Evolutionary conservation across 2,329 filamentous ascomycete genomes (phyloP).

Genomic region (Chrysosporium queenslandicum): DNA sequence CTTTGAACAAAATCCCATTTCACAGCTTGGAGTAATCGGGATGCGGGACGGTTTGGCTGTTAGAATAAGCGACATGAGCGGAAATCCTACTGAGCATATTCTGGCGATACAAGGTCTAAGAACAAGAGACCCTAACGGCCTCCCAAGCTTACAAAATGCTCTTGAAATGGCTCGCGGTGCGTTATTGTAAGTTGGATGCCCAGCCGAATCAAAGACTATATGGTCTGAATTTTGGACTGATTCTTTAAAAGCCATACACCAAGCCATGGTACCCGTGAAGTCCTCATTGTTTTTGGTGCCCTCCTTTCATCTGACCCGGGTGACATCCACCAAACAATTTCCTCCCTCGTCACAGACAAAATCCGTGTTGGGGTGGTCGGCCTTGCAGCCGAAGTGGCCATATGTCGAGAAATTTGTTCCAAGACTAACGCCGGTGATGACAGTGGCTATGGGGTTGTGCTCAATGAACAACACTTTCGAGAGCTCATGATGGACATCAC

Average conservation of each 20-base stretch:
- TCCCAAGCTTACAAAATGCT: slow-evolving; percentile 81
- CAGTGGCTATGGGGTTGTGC: slow-evolving; percentile 65
- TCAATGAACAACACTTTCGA: slow-evolving; percentile 77
- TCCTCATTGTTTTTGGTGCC: slow-evolving; percentile 84
- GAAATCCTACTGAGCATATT: slow-evolving; percentile 83
- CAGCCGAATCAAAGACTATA: neutral
- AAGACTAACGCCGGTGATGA: slow-evolving; percentile 72
- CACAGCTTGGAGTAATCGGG: slow-evolving; percentile 81
- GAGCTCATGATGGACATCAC: slow-evolving; percentile 84
- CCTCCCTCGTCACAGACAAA: slow-evolving; percentile 64
- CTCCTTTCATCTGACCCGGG: slow-evolving; percentile 84
- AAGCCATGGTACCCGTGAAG: slow-evolving; percentile 83
- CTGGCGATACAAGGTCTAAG: slow-evolving; percentile 60
- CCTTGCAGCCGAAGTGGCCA: slow-evolving; percentile 79
- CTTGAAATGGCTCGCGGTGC: slow-evolving; percentile 89
- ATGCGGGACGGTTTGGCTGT: slow-evolving; percentile 89
- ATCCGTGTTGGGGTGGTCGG: slow-evolving; percentile 86
- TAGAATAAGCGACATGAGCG: slow-evolving; percentile 76
- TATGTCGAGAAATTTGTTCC: slow-evolving; percentile 81
- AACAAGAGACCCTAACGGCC: slow-evolving; percentile 59
- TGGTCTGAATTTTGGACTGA: neutral
- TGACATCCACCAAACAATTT: slow-evolving; percentile 87
- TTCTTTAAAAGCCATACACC: slow-evolving; percentile 63
- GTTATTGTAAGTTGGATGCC: slow-evolving; percentile 54
- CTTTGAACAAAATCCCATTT: slow-evolving; percentile 98